phyloP scores from a whole-genome alignment of 495 filamentous ascomycete species.

The Mytilinidion resinicola region DNA sequence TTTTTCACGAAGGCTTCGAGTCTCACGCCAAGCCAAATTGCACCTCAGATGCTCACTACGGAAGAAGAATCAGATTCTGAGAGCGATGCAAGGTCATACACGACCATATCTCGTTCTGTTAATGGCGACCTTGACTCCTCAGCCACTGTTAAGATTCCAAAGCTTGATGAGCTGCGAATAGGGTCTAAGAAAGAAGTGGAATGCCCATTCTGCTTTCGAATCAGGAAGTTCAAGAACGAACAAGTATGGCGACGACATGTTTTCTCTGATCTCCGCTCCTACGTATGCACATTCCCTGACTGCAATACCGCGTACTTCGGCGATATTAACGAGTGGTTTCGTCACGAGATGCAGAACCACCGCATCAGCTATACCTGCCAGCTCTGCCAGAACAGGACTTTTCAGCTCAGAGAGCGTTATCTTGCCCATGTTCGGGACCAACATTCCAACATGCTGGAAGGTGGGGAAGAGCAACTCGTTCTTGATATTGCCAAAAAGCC shows the following conservation, averaged over 20 bases:
- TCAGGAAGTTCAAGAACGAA: conserved; percentile 24
- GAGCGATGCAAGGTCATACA: conserved; percentile 11
- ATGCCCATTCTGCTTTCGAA: conserved; percentile 34
- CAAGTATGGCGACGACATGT: conserved; percentile 32
- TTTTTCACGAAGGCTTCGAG: conserved; percentile 16
- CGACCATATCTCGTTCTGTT: conserved; percentile 8
- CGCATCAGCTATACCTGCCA: conserved; percentile 25
- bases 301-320: conserved; percentile 29
- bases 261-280: conserved; percentile 34
- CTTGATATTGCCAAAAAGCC: conserved; percentile 3
- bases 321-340: conserved; percentile 31
- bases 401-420: neutral
- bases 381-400: conserved; percentile 19
- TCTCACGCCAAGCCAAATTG: conserved; percentile 2
- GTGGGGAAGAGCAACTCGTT: neutral
- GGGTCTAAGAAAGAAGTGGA: conserved; percentile 14
- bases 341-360: conserved; percentile 34
- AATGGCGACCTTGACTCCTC: conserved; percentile 5
- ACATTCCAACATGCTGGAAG: neutral
- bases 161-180: conserved; percentile 5
- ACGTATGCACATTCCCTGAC: conserved; percentile 33
- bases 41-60: conserved; percentile 1
- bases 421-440: neutral
- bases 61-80: conserved; percentile 6
- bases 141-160: conserved; percentile 3